phyloP scores from a whole-genome alignment of 768 basidiomycete species.

The Mycena alexandri region DNA sequence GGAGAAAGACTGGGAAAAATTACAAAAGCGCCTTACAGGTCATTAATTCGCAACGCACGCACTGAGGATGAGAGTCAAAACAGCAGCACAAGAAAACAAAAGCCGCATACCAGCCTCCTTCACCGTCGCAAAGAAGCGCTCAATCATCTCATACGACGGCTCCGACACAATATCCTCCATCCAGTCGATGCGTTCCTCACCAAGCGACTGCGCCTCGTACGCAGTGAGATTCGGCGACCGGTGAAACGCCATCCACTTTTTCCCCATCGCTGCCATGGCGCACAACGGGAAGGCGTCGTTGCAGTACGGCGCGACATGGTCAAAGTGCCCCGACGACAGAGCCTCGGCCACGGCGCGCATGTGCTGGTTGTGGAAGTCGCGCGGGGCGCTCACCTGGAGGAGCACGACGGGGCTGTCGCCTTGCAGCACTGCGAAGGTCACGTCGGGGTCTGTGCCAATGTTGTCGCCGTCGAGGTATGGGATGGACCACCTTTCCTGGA shows the following conservation, averaged over 20 bases:
- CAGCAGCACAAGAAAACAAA: not conserved
- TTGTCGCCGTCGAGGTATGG: constrained; percentile 33
- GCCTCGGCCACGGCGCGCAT: constrained; percentile 30
- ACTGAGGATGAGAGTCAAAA: constrained; percentile 15
- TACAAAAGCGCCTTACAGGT: not conserved
- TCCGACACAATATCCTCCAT: constrained; percentile 38
- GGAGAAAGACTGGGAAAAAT: not conserved
- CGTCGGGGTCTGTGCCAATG: constrained; percentile 11
- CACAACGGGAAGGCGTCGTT: constrained; percentile 24
- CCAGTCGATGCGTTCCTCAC: constrained; percentile 35
- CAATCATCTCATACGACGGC: constrained; percentile 37
- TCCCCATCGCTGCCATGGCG: constrained; percentile 36
- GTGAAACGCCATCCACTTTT: constrained; percentile 34
- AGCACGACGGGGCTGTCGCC: constrained; percentile 28
- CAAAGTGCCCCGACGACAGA: constrained; percentile 27
- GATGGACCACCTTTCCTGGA: constrained; percentile 30
- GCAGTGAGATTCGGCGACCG: constrained; percentile 30
- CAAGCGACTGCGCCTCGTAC: constrained; percentile 26
- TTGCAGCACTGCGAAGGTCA: constrained; percentile 33
- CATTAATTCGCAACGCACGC: constrained; percentile 15
- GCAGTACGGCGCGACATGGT: constrained; percentile 38
- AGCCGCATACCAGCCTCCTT: constrained; percentile 29
- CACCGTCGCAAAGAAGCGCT: constrained; percentile 24
- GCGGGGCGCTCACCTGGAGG: constrained; percentile 34
- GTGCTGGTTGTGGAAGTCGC: constrained; percentile 32